Evolutionary conservation across 805 yeast genomes (phyloP).

Genomic region (Saturnispora dispora): DNA sequence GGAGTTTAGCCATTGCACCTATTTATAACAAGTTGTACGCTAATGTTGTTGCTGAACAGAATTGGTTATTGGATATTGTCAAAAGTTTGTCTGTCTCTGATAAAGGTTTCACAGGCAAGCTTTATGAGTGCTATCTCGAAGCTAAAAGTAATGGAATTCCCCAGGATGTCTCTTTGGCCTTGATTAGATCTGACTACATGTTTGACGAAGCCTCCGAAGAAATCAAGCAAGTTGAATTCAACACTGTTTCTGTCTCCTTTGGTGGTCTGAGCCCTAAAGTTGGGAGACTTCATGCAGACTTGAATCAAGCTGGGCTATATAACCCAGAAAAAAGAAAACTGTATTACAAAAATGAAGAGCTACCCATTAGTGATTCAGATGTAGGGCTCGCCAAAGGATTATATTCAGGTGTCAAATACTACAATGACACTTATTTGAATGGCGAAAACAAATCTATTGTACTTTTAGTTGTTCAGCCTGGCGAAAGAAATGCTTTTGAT

Average conservation of each 20-base stretch:
- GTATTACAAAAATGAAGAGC: constrained; percentile 35
- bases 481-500: constrained; percentile 85
- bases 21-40: constrained; percentile 69
- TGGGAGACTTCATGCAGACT: constrained; percentile 61
- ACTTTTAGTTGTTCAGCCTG: constrained; percentile 72
- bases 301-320: constrained; percentile 54
- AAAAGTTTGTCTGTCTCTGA: constrained; percentile 50
- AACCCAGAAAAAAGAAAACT: constrained; percentile 33
- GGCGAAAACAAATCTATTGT: constrained; percentile 41
- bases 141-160: constrained; percentile 41
- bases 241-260: constrained; percentile 91
- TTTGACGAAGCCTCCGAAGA: constrained; percentile 39
- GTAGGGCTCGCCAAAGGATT: constrained; percentile 57
- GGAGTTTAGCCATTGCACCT: constrained; percentile 58
- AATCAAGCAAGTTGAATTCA: constrained; percentile 92
- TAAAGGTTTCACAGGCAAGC: constrained; percentile 70
- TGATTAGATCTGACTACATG: constrained; percentile 89
- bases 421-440: constrained; percentile 28
- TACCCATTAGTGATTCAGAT: constrained; percentile 61
- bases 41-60: constrained; percentile 45
- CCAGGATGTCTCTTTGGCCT: constrained; percentile 68
- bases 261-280: constrained; percentile 83
- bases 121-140: constrained; percentile 50
- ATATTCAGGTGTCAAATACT: constrained; percentile 53
- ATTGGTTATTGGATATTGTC: constrained; percentile 57